Percentiles rank a stretch among this genome's conserved stretches.
Conservation (phyloP, 192 early-diverging fungal genomes). For the Coemansia sp. region DNA sequence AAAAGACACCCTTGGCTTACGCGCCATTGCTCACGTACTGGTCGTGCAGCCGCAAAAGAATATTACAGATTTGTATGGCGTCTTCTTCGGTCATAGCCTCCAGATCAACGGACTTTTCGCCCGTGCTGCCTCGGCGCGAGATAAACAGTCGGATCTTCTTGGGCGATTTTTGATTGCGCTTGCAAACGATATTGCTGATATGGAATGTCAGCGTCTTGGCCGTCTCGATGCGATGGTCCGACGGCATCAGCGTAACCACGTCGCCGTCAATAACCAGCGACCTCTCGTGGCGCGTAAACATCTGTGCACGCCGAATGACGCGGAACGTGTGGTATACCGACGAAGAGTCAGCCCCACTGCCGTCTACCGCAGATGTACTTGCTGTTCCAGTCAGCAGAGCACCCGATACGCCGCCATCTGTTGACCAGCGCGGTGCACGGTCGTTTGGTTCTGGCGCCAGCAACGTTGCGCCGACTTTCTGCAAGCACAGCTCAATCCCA, state of each 20-base stretch:
- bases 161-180: slow-evolving; percentile 68
- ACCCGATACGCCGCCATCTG: slow-evolving; percentile 3
- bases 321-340: slow-evolving; percentile 73
- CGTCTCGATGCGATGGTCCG: slow-evolving; percentile 80
- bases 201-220: slow-evolving; percentile 79
- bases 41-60: slow-evolving; percentile 36
- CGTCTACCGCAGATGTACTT: neutral
- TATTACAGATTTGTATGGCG: slow-evolving; percentile 43
- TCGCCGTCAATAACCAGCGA: slow-evolving; percentile 94
- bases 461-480: slow-evolving; percentile 31
- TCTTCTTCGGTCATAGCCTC: slow-evolving; percentile 71
- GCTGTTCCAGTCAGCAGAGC: neutral
- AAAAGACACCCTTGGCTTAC: neutral
- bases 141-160: slow-evolving; percentile 70
- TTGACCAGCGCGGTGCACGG: slow-evolving; percentile 4
- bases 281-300: slow-evolving; percentile 85
- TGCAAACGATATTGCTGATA: slow-evolving; percentile 69
- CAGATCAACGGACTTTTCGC: slow-evolving; percentile 76
- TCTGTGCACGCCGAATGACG: slow-evolving; percentile 80
- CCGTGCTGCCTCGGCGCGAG: slow-evolving; percentile 57
- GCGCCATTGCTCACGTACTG: slow-evolving; percentile 12
- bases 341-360: slow-evolving; percentile 10
- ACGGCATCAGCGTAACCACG: slow-evolving; percentile 85
- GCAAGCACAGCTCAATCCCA: slow-evolving; percentile 44
- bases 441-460: neutral